Evolutionary conservation across 345 rosid genomes (phyloP), one percentile per base, ranked within the genome.

Genomic region (Erucastrum elatum): DNA sequence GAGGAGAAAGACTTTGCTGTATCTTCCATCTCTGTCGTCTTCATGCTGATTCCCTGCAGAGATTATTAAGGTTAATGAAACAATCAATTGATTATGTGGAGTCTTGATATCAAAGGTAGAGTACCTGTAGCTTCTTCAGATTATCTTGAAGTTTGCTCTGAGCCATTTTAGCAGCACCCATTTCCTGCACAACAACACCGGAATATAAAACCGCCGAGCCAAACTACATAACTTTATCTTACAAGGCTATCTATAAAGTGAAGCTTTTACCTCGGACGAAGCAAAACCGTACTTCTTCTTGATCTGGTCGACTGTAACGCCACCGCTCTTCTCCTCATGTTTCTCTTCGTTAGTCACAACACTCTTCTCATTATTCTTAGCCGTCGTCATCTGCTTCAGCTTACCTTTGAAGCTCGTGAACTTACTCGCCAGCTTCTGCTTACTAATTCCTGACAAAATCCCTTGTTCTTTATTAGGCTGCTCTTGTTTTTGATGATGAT

Each of bases 241-340:
- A 21, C 3, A 75, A 69, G 64, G 59, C 29, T 44, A 12, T 60
- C 21, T 21, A 21, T 21, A 21, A 21, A 10, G 21, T 16, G 59
- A 55, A 17, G 82, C 92, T 87, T 21, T 21, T 84, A 92, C 97
- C 41, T 84, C 83, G 1, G 95, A 81, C 2, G 80, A 65, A 21
- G 96, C 82, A 80, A 91, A 91, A 3, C 97, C 98, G 4, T 94
- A 94, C 85, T 84, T 92, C 87, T 87, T 92, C 94, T 92, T 91
- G 78, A 94, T 91, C 82, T 90, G 93, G 68, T 92, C 93, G 3
- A 94, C 89, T 16, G 91, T 59, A 62, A 77, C 85, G 2, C 85
- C 76, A 31, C 83, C 76, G 29, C 83, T 83, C 31, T 82, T 89
- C 72, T 87, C 90, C 69, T 86, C 84, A 35, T 79, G 87, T 77